Percentiles rank a stretch among this genome's conserved stretches.
Evolutionary conservation across 2,329 filamentous ascomycete genomes (phyloP).

Genomic region (Colletotrichum sp.): DNA sequence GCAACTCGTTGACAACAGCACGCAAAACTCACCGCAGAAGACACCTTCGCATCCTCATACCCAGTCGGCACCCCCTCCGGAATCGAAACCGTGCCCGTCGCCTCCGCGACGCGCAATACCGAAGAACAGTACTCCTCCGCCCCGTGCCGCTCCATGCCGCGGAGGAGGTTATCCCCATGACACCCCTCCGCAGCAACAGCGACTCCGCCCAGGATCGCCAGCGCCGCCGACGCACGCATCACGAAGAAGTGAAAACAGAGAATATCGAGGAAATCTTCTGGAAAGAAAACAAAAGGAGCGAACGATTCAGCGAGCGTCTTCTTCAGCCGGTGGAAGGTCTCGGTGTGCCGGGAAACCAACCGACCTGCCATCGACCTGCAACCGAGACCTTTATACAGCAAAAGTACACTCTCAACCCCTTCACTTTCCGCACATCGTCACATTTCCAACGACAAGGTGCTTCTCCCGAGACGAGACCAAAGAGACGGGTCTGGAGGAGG

Average conservation of each 20-base stretch:
- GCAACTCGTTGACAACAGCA: background rate
- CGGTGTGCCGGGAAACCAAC: background rate
- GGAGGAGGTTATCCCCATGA: constrained; percentile 19
- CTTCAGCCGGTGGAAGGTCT: background rate
- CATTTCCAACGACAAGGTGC: background rate
- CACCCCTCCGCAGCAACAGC: background rate
- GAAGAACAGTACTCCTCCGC: constrained; percentile 12
- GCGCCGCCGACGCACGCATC: background rate
- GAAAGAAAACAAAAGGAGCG: background rate
- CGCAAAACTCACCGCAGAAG: constrained; percentile 7
- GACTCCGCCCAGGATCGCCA: background rate
- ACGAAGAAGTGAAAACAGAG: background rate
- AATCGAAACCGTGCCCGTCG: background rate
- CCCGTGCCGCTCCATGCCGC: constrained; percentile 11
- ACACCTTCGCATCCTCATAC: background rate
- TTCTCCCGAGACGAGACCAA: background rate
- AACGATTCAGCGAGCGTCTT: background rate
- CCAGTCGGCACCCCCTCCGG: background rate
- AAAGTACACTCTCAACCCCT: background rate
- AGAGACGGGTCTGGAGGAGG: background rate
- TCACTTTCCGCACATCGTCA: background rate
- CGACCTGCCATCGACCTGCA: background rate
- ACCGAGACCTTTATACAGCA: constrained; percentile 2
- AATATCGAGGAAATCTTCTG: background rate
- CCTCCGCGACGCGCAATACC: background rate